Base-by-base conservation (phyloP, 176 grass and related monocot genomes). In the Oropetium thomaeum region DNA sequence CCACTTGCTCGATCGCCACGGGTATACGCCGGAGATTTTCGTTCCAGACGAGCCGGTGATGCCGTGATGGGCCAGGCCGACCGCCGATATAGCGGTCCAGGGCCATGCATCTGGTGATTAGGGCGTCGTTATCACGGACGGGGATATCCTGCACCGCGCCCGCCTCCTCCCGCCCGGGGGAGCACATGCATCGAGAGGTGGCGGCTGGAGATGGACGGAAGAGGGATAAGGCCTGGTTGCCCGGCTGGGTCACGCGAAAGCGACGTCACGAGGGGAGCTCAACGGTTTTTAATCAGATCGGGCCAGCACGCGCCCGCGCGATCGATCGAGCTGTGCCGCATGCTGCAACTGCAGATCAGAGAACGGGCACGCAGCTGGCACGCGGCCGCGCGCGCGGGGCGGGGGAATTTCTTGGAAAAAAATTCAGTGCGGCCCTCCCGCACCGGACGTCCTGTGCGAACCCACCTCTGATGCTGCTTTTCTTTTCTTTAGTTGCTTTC, bases 151-250 rank as follows among this genome's bases (percentile, higher is more conserved):
- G 59, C 60, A 5, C 15, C 13, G 28, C 38, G 29, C 62, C 39
- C 40, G 62, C 65, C 67, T 31, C 65, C 67, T 31, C 14, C 47
- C 16, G 53, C 77, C 71, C 37, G 42, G 45, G 84, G 78, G 42
- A 70, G 84, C 63, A 75, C 77, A 80, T 75, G 84, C 77, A 42
- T 29, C 68, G 51, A 78, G 75, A 37, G 66, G 44, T 16, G 35
- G 58, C 17, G 41, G 62, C 3, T 70, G 33, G 34, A 1, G 23
- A 39, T 27, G 28, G 7, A 10, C 27, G 20, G 30, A 32, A 8
- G 51, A 20, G 14, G 12, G 11, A 32, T 48, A 20, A 38, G 55
- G 55, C 4, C 16, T 59, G 65, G 23, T 20, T 8, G n/a, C 11
- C 49, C 15, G 28, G n/a, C 39, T 5, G 54, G 22, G 22, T 17